Percentiles rank a stretch among this genome's conserved stretches.
Evolutionary conservation across 2,329 filamentous ascomycete species (phyloP).

Genomic region (Verticillium klebahnii): DNA sequence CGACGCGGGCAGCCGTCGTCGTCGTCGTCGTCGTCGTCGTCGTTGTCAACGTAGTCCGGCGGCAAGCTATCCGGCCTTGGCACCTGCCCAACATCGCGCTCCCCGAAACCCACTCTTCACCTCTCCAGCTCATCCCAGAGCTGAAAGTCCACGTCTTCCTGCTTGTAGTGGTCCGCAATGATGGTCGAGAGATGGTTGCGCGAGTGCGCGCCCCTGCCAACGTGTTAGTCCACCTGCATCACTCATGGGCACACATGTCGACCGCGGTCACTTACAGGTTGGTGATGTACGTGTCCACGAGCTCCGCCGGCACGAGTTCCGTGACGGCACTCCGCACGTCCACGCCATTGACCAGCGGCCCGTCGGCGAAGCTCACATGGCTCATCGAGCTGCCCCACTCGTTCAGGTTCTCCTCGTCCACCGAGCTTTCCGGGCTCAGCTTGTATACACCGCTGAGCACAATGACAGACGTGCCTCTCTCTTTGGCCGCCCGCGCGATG

Average conservation of each 20-base stretch:
- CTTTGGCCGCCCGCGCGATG: conserved; percentile 79
- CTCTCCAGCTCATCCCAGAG: conserved; percentile 31
- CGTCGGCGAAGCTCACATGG: conserved; percentile 74
- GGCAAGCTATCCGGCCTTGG: not conserved
- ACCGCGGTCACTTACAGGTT: conserved; percentile 50
- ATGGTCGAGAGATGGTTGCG: conserved; percentile 69
- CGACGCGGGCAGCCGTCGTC: not conserved
- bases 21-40: not conserved
- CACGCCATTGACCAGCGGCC: conserved; percentile 70
- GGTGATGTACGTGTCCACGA: conserved; percentile 79
- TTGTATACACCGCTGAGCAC: conserved; percentile 91
- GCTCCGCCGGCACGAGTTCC: conserved; percentile 74
- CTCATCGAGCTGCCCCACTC: conserved; percentile 81
- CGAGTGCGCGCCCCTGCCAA: conserved; percentile 57
- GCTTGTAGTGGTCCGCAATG: conserved; percentile 70
- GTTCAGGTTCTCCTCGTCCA: conserved; percentile 74
- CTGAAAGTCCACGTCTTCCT: conserved; percentile 64
- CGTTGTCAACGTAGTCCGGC: not conserved
- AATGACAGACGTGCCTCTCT: conserved; percentile 78
- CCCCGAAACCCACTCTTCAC: not conserved
- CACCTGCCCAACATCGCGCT: not conserved
- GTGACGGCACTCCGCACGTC: conserved; percentile 75
- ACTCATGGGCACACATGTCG: conserved; percentile 3
- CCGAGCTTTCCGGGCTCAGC: conserved; percentile 83
- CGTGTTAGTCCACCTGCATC: conserved; percentile 1